Base-by-base conservation (phyloP, 2,329 filamentous ascomycete genomes). In the Diatrype stigma region DNA sequence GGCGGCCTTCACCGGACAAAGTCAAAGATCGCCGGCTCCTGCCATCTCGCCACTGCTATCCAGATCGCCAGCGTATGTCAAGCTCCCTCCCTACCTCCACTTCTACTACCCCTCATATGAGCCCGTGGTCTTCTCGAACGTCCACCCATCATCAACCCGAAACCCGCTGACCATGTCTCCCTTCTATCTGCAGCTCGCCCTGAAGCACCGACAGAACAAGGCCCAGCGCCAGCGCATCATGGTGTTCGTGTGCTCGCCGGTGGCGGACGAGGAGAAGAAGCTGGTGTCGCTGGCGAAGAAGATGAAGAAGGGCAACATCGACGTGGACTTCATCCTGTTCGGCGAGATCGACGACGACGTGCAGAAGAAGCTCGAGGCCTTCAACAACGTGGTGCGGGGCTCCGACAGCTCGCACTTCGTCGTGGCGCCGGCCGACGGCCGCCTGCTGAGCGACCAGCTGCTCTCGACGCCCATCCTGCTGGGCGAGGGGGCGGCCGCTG, bases 201-300 rank as follows among this genome's bases (percentile, higher is more conserved):
- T 99, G 64, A 97, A 97, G 76, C 94, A 99, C 75, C 87, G 94
- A 64, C 92, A 96, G 75, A 97, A 99, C 76, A 96, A 96, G 73
- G 90, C 90, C 46, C 94, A 97, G 74, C 85, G 90, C 62, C 92
- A 96, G 79, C 89, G 94, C 60, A 96, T 99, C 78, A 88, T 99
- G 72, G 91, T 95, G 54, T 96, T 99, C 71, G 87, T 92, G 57
- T 99, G 94, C 80, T 96, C 91, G 40, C 89, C 92, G 26, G 86
- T 97, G 65, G 81, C 85, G 55, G 94, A 99, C 67, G 87, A 90
- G 57, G 89, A 96, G 71, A 94, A 94, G 75, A 84, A 87, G 49
- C 83, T 99, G 47, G 82, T 92, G 56, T 89, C 90, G 67, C 81
- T 99, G 28, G 92, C 94, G 42, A 96, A 94, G 78, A 95, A 94